Evolutionary conservation across 2,329 filamentous ascomycete species (phyloP).

Genomic region (Nannizzia gypsea): DNA sequence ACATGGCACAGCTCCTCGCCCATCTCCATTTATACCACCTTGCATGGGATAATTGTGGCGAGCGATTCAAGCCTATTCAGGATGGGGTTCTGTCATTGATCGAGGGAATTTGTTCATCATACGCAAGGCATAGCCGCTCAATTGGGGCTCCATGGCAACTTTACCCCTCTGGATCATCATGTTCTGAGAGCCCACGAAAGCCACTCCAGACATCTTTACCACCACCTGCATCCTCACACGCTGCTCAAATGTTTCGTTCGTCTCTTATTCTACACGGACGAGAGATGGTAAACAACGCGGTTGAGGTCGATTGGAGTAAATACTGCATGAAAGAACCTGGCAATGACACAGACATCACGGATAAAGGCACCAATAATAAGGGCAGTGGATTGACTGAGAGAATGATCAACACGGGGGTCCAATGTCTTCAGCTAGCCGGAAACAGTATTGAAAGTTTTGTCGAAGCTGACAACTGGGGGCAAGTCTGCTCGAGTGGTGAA

Average conservation of each 20-base stretch:
- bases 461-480: neutral
- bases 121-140: neutral
- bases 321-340: neutral
- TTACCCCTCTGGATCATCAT: neutral
- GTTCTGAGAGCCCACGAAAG: neutral
- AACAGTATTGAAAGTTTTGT: neutral
- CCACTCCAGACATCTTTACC: neutral
- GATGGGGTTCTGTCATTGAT: neutral
- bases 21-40: conserved; percentile 11
- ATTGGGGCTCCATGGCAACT: neutral
- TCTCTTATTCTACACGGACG: conserved; percentile 9
- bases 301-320: conserved; percentile 9
- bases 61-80: neutral
- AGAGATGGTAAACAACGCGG: conserved; percentile 10
- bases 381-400: neutral
- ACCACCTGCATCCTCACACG: conserved; percentile 3
- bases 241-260: conserved; percentile 7
- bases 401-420: neutral
- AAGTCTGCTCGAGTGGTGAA: neutral
- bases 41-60: neutral
- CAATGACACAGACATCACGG: neutral
- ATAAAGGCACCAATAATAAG: neutral
- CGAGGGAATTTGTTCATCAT: conserved; percentile 5
- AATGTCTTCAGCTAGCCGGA: neutral
- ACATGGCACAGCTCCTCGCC: conserved; percentile 11